Evolutionary conservation across 306 rosid genomes (phyloP), one percentile per base, ranked within the genome.

Genomic region (Citrullus colocynthis): DNA sequence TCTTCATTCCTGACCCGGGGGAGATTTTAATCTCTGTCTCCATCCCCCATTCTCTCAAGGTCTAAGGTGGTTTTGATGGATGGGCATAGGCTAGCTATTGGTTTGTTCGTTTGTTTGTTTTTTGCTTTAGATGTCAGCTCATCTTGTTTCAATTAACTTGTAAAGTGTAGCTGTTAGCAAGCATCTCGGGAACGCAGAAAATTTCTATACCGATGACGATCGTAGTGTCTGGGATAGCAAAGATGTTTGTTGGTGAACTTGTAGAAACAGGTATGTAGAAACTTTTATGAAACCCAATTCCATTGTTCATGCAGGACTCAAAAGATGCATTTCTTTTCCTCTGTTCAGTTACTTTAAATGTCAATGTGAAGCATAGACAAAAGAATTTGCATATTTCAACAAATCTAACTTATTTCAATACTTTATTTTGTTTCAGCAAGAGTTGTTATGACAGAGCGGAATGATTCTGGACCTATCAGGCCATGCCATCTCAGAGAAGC

Each of bases 401-500:
- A 24, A 39, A 24, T 45, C 15, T 48, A 0, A 36, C 78, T 74
- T 62, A 24, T 49, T 16, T 72, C 20, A 17, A 7, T 51, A 6
- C 24, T 48, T 8, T 30, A 36, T 34, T 30, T 51, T 16, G 61
- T 74, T 78, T 7, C 90, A 89, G 97, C 98, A 51, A 89, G 98
- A 89, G 81, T 85, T 59, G 85, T 92, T 24, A 92, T 95, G 98
- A 62, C 86, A 9, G 98, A 92, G 86, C 90, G 99, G 84, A 87
- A 84, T 67, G 97, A 95, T 79, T 86, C 96, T 28, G 99, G 99
- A 54, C 93, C 99, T 55, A 89, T 92, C 42, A 88, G 99, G 64
- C 97, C 98, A 59, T 92, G 98, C 88, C 99, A 96, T 85, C 70
- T 95, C 76, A 85, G 97, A 83, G 99, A 95, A 85, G 90, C 97